Base-by-base conservation (phyloP, 179 eudicot genomes). In the Vitellaria paradoxa region DNA sequence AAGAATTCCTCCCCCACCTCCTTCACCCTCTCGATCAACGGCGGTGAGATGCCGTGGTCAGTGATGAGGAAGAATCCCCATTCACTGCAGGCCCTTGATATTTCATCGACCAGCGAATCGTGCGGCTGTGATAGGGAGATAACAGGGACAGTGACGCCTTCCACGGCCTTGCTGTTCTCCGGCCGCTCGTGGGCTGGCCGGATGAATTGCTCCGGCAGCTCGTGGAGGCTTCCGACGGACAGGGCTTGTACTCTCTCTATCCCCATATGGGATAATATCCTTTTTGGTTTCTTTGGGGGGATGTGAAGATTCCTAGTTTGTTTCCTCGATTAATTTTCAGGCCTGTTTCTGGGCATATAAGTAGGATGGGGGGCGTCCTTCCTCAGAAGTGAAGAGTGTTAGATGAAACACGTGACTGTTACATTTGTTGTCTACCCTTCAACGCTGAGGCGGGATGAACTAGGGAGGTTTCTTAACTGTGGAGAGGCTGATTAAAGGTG, bases 51-150 rank as follows among this genome's bases (percentile, higher is more conserved):
- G 9, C 85, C 80, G 7, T 87, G 88, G 23, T 87, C 88, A 9
- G 76, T 82, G 18, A 87, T 9, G 18, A 83, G 80, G 71, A 88
- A 88, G 61, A 87, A 80, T 15, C 92, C 92, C 88, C 88, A 88
- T 3, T 88, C 87, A 6, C 60, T 74, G 7, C 84, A 53, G 0
- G 86, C 92, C 59, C 14, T 76, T 50, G 84, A 82, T 65, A 87
- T 80, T 42, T 83, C 86, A 1, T 61, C 63, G 10, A 85, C 81
- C 10, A 88, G 57, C 40, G 65, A 56, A 11, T 82, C 85, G 12
- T 46, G 85, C 7, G 83, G 82, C 10, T 80, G 82, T 4, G 83
- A 81, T 9, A 88, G 61, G 0, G 90, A 83, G 74, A 88, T 80
- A 46, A 86, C 81, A 0, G 91, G 91, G 18, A 80, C 83, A 0